Evolutionary conservation across 805 yeast species (phyloP).

Genomic region (Priceomyces melissophilus): DNA sequence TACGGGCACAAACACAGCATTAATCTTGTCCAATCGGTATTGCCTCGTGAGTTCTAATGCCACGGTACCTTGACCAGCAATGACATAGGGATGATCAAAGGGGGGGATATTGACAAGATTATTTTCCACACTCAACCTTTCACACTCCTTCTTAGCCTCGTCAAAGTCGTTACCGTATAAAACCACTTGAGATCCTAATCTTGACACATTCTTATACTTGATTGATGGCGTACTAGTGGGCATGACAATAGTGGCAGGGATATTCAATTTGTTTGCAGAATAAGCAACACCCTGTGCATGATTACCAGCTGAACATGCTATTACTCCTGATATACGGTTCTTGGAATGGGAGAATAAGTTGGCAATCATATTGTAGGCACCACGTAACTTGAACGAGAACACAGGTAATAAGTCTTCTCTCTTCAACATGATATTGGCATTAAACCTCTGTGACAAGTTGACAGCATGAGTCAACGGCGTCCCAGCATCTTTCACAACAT

Average conservation of each 20-base stretch:
- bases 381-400: slow-evolving; percentile 92
- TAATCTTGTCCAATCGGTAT: slow-evolving; percentile 67
- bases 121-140: slow-evolving; percentile 60
- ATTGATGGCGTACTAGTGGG: slow-evolving; percentile 96
- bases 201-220: slow-evolving; percentile 84
- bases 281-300: slow-evolving; percentile 99
- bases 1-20: slow-evolving; percentile 86
- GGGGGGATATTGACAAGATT: slow-evolving; percentile 94
- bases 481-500: slow-evolving; percentile 74
- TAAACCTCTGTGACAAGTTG: slow-evolving; percentile 69
- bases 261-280: slow-evolving; percentile 78
- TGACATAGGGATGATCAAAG: slow-evolving; percentile 94
- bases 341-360: slow-evolving; percentile 60
- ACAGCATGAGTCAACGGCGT: slow-evolving; percentile 79
- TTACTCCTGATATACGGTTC: slow-evolving; percentile 75
- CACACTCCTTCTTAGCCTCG: slow-evolving; percentile 89
- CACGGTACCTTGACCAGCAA: slow-evolving; percentile 98
- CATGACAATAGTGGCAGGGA: slow-evolving; percentile 97
- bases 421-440: slow-evolving; percentile 73
- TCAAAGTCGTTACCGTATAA: slow-evolving; percentile 93
- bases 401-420: slow-evolving; percentile 95
- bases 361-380: slow-evolving; percentile 97
- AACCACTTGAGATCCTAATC: slow-evolving; percentile 93
- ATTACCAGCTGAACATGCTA: slow-evolving; percentile 98
- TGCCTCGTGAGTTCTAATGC: slow-evolving; percentile 93